Base-by-base conservation (phyloP, 208 protist genomes). In the Lotmaria passim region DNA sequence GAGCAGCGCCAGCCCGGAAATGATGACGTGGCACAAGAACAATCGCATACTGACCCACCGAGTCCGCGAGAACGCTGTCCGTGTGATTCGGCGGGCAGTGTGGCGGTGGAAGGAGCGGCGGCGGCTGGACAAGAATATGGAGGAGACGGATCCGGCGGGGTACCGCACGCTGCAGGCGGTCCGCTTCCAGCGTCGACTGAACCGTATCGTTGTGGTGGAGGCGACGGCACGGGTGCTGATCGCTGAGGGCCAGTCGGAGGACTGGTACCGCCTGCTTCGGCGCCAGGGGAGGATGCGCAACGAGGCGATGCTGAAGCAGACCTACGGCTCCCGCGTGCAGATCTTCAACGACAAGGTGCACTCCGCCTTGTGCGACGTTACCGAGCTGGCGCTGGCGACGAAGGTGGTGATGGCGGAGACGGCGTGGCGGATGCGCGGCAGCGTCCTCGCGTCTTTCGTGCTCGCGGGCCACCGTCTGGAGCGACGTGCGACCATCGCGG, bases 21-120 rank as follows among this genome's bases (percentile, higher is more conserved):
- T 83, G 78, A 71, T 82, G 52, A 77, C 60, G 61, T 82, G 78
- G 77, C 30, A 74, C 52, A 86, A 86, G 61, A 73, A 90, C 62
- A 83, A 79, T 36, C 73, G 75, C 26, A 61, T 72, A 14, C 73
- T 85, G 44, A 69, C 75, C 23, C 60, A 63, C 56, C 69, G 78
- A 31, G 55, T 84, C 19, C 77, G 68, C 14, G 75, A 80, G 21
- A 79, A 73, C 39, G 80, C 81, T 3, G 69, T 81, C 7, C 48
- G 70, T 26, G 61, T 82, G 14, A 86, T 90, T 52, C 80, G 80
- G 2, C 69, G 78, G 10, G 80, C 80, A 24, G 84, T 90, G 47
- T 75, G 84, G 26, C 73, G 73, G 26, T 90, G 81, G 81, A 69
- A 79, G 38, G 80, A 84, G 72, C 69, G 73, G 65, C 73, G 69